Evolutionary conservation across 108 stramenopile species (phyloP).

Genomic region (Fragilariopsis cylindrus): DNA sequence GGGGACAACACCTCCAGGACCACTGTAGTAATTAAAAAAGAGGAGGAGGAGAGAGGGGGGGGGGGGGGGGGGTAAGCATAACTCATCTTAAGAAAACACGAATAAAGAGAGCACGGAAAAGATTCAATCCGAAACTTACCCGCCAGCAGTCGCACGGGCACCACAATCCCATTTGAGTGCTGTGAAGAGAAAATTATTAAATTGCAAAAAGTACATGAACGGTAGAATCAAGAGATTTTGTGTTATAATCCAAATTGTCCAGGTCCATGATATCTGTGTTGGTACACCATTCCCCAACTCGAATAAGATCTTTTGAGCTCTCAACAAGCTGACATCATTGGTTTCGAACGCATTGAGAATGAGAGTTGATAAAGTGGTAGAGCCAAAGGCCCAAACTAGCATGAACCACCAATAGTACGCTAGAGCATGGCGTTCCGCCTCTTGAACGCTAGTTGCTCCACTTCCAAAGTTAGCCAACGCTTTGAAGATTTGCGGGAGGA

Average conservation of each 20-base stretch:
- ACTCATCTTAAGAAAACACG: neutral
- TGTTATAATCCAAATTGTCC: slow-evolving; percentile 79
- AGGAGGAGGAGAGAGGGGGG: neutral
- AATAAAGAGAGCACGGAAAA: neutral
- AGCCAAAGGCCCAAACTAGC: slow-evolving; percentile 74
- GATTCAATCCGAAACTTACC: slow-evolving; percentile 8
- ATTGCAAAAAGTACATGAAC: slow-evolving; percentile 72
- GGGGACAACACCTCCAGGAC: slow-evolving; percentile 72
- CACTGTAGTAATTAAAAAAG: slow-evolving; percentile 9
- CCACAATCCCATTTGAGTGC: slow-evolving; percentile 22
- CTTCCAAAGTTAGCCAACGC: slow-evolving; percentile 79
- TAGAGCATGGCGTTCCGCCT: slow-evolving; percentile 66
- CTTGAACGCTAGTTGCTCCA: slow-evolving; percentile 60
- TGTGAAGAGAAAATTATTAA: slow-evolving; percentile 69
- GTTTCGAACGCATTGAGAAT: slow-evolving; percentile 26
- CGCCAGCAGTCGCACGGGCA: slow-evolving; percentile 27
- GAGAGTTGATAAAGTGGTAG: slow-evolving; percentile 60
- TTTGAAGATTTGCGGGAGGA: slow-evolving; percentile 87
- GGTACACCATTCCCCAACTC: slow-evolving; percentile 22
- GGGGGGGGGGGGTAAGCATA: too few relatives aligned
- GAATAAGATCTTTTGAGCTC: slow-evolving; percentile 4
- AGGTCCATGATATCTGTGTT: slow-evolving; percentile 15
- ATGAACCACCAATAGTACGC: slow-evolving; percentile 86
- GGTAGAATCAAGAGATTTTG: slow-evolving; percentile 58
- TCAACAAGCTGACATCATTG: neutral